Percentiles rank a stretch among this genome's conserved stretches.
phyloP scores from a whole-genome alignment of 768 basidiomycete species.

The Termitomyces sp. region DNA sequence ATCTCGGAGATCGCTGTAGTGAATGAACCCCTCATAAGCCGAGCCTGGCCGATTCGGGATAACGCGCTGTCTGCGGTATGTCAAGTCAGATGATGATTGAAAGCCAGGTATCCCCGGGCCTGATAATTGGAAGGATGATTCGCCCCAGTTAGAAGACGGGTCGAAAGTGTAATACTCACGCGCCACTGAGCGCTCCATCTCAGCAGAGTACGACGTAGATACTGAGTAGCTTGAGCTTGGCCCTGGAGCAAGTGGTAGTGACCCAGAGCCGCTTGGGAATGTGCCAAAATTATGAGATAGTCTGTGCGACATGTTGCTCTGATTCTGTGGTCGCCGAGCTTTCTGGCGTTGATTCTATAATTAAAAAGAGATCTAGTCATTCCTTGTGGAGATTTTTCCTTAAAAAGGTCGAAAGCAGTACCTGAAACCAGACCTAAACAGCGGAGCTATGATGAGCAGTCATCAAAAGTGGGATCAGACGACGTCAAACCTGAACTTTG shows the following conservation, averaged over 20 bases:
- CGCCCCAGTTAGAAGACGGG: slow-evolving; percentile 23
- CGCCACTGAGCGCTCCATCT: slow-evolving; percentile 1
- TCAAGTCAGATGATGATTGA: slow-evolving; percentile 13
- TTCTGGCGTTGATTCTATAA: slow-evolving; percentile 84
- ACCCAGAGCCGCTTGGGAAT: slow-evolving; percentile 41
- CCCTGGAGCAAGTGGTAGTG: slow-evolving; percentile 10
- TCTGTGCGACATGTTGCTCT: slow-evolving; percentile 45
- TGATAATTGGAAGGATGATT: slow-evolving; percentile 36
- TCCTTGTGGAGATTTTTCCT: slow-evolving; percentile 9
- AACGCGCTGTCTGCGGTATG: slow-evolving; percentile 1
- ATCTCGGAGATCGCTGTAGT: neutral
- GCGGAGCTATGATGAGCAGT: slow-evolving; percentile 7
- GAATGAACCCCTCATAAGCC: slow-evolving; percentile 3
- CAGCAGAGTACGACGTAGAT: neutral
- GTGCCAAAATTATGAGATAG: slow-evolving; percentile 61
- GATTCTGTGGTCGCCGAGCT: slow-evolving; percentile 68
- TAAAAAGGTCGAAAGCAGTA: slow-evolving; percentile 21
- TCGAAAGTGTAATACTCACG: slow-evolving; percentile 23
- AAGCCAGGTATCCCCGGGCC: slow-evolving; percentile 53
- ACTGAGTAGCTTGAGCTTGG: slow-evolving; percentile 8
- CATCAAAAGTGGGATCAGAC: slow-evolving; percentile 5
- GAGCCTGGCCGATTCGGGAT: slow-evolving; percentile 7
- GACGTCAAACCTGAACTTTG: slow-evolving; percentile 73
- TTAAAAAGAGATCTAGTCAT: slow-evolving; percentile 17
- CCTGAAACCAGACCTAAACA: slow-evolving; percentile 86